Percentiles rank a stretch among this genome's conserved stretches.
These are phyloP conservation scores for Tolypocladium nubicola DNA, from an alignment of 2,329 filamentous ascomycete species.

Conservation along the genomic window DNA sequence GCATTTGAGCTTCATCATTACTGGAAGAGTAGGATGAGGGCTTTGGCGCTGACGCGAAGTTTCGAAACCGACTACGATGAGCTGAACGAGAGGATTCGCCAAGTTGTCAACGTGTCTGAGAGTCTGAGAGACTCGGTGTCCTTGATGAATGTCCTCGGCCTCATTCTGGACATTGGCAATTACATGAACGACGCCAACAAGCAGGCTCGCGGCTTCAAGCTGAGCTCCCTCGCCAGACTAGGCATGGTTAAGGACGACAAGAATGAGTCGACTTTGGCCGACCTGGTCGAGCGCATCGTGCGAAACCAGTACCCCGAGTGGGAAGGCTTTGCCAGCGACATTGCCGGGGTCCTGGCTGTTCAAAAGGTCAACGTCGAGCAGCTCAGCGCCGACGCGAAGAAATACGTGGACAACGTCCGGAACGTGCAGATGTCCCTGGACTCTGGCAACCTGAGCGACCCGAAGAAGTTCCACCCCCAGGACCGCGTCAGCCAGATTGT, in stretches of 20 bases:
- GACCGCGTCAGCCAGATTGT: slow-evolving; percentile 89
- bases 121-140: slow-evolving; percentile 83
- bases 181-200: slow-evolving; percentile 99
- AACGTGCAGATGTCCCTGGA: slow-evolving; percentile 90
- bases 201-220: slow-evolving; percentile 94
- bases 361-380: slow-evolving; percentile 96
- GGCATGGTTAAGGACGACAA: slow-evolving; percentile 99
- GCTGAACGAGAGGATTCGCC: slow-evolving; percentile 71
- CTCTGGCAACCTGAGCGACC: slow-evolving; percentile 86
- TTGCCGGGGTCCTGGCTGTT: slow-evolving; percentile 61
- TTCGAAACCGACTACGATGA: slow-evolving; percentile 89
- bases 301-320: slow-evolving; percentile 94
- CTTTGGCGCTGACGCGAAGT: slow-evolving; percentile 70
- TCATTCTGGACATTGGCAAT: slow-evolving; percentile 96
- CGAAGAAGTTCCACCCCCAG: slow-evolving; percentile 95
- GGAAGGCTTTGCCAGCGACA: slow-evolving; percentile 81
- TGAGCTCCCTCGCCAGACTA: slow-evolving; percentile 82
- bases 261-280: slow-evolving; percentile 92
- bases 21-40: slow-evolving; percentile 96
- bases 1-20: slow-evolving; percentile 94
- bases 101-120: slow-evolving; percentile 82
- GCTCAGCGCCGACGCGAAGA: slow-evolving; percentile 75
- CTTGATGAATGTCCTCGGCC: slow-evolving; percentile 88
- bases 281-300: slow-evolving; percentile 92
- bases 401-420: slow-evolving; percentile 88